These are phyloP conservation scores for Acorus gramineus DNA, from an alignment of 106 monocot genomes.

Conservation along the genomic window DNA sequence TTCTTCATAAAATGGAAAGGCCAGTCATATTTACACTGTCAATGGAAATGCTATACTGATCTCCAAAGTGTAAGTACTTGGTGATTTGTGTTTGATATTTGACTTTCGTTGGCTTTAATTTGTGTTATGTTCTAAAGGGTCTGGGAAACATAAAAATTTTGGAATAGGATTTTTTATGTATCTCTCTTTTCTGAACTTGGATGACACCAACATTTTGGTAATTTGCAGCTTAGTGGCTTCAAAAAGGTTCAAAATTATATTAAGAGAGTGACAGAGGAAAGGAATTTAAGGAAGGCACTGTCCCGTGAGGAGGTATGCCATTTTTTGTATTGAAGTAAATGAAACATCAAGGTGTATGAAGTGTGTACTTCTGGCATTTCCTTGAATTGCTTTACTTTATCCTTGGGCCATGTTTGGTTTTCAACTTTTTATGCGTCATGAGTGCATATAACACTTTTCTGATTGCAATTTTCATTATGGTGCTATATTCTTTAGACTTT, in stretches of 20 bases:
- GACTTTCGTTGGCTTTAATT: not conserved
- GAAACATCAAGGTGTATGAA: too few species aligned
- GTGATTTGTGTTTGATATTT: not conserved
- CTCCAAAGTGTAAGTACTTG: constrained; percentile 73
- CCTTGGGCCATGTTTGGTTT: not conserved
- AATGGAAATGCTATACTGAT: constrained; percentile 76
- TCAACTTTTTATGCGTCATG: not conserved
- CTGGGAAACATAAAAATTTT: too few species aligned
- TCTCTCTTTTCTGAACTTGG: too few species aligned
- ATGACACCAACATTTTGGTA: too few species aligned
- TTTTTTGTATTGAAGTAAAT: too few species aligned
- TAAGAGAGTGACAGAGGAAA: constrained; percentile 79
- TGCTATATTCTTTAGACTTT: too few species aligned
- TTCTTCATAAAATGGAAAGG: constrained; percentile 98
- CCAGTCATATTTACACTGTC: constrained; percentile 87
- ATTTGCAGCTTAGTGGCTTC: constrained; percentile 77
- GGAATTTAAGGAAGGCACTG: constrained; percentile 58
- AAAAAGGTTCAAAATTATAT: constrained; percentile 94
- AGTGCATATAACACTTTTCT: too few species aligned
- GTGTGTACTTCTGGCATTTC: too few species aligned
- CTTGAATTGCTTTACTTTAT: too few species aligned
- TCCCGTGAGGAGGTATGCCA: constrained; percentile 91
- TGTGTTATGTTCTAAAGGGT: not conserved
- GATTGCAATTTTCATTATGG: too few species aligned
- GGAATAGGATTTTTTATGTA: too few species aligned